Evolutionary conservation across 306 rosid species (phyloP).

Genomic region (Malus sylvestris): DNA sequence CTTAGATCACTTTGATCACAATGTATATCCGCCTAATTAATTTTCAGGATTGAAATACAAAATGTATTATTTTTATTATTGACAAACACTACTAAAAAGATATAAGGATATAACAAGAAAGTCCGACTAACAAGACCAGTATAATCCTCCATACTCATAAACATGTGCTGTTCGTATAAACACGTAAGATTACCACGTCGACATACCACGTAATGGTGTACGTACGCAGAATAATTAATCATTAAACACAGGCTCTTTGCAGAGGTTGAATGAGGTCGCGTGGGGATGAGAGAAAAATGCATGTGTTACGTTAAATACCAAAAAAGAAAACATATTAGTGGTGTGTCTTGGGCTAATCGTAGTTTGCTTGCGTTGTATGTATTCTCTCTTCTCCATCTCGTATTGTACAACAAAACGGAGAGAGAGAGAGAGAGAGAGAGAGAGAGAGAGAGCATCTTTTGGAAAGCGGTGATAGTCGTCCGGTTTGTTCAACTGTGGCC

Average conservation of each 20-base stretch:
- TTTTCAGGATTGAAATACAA: no score
- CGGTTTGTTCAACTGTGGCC: slow-evolving; percentile 46
- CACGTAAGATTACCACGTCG: no score
- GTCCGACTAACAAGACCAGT: no score
- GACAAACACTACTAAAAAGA: no score
- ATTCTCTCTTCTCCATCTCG: slow-evolving; percentile 6
- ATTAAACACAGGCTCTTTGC: not conserved
- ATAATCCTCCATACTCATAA: no score
- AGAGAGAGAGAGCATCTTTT: slow-evolving; percentile 57
- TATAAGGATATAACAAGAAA: no score
- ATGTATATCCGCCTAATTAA: no score
- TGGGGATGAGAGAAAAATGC: slow-evolving; percentile 31
- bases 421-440: slow-evolving; percentile 3
- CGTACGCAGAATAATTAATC: not conserved
- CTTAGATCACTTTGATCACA: no score
- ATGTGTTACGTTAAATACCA: slow-evolving; percentile 22
- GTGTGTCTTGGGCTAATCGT: slow-evolving; percentile 54
- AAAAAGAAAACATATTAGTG: slow-evolving; percentile 12
- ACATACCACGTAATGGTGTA: not conserved
- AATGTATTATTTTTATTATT: no score
- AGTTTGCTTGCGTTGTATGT: slow-evolving; percentile 14
- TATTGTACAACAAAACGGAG: slow-evolving; percentile 36
- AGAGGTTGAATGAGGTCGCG: slow-evolving; percentile 37
- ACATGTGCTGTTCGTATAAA: no score
- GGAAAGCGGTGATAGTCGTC: slow-evolving; percentile 91